These are phyloP conservation scores for Mycena galericulata DNA, from an alignment of 768 basidiomycete genomes.

Conservation along the genomic window DNA sequence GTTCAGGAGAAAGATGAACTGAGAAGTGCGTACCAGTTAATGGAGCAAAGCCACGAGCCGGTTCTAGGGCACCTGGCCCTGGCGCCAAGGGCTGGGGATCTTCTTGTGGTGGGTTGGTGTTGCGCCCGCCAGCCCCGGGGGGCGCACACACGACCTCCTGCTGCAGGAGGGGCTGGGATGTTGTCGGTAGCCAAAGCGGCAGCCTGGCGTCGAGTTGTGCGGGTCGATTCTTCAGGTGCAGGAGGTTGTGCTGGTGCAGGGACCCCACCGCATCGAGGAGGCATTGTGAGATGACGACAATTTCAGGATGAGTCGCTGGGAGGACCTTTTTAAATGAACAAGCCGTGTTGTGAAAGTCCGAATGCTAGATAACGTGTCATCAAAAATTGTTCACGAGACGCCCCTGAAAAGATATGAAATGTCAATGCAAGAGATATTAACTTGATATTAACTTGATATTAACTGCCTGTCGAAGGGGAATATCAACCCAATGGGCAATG, in stretches of 20 bases:
- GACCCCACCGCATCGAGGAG: slow-evolving; percentile 10
- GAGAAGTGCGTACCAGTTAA: slow-evolving; percentile 18
- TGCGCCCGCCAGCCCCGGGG: slow-evolving; percentile 2
- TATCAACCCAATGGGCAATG: slow-evolving; percentile 19
- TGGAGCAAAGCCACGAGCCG: slow-evolving; percentile 16
- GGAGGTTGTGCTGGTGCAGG: slow-evolving; percentile 5
- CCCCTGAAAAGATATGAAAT: slow-evolving; percentile 22
- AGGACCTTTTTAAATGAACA: slow-evolving; percentile 15
- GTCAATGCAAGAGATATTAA: slow-evolving; percentile 19
- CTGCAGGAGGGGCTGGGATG: slow-evolving; percentile 18
- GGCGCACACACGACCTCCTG: slow-evolving; percentile 11
- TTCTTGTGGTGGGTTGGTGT: slow-evolving; percentile 10
- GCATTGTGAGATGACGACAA: slow-evolving; percentile 20
- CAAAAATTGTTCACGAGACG: slow-evolving; percentile 8
- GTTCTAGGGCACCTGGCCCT: slow-evolving; percentile 14
- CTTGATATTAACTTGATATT: slow-evolving; percentile 18
- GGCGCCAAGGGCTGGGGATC: slow-evolving; percentile 8
- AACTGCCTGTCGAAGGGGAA: slow-evolving; percentile 13
- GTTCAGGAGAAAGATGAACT: slow-evolving; percentile 13
- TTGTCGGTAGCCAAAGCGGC: slow-evolving; percentile 11
- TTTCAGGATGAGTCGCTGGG: slow-evolving; percentile 20
- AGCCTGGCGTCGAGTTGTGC: slow-evolving; percentile 12
- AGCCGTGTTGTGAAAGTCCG: slow-evolving; percentile 9
- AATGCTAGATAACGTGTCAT: slow-evolving; percentile 15
- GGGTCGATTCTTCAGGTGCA: not conserved